Conservation (phyloP, 768 basidiomycete species). For the Phylloporus sp. region DNA sequence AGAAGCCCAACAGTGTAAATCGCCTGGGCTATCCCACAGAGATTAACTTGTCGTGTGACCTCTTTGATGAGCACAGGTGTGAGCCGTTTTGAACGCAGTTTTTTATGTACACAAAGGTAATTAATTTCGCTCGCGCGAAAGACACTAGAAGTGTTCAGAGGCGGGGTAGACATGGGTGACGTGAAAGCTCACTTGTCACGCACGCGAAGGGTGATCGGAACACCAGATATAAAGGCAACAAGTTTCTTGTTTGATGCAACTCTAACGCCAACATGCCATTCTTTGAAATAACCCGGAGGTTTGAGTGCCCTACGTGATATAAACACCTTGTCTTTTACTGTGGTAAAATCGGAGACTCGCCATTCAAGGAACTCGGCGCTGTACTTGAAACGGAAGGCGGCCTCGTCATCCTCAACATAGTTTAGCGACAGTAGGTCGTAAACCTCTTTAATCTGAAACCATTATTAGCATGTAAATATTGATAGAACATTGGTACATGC, state of each 20-base stretch:
- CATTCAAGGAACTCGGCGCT: conserved; percentile 91
- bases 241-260: conserved; percentile 88
- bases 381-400: conserved; percentile 96
- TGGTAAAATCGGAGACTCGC: conserved; percentile 37
- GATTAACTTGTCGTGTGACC: conserved; percentile 87
- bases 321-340: not conserved
- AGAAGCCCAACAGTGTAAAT: conserved; percentile 95
- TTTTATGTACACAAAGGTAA: conserved; percentile 97
- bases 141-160: conserved; percentile 39
- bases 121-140: conserved; percentile 89
- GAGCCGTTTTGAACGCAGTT: conserved; percentile 89
- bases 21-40: conserved; percentile 91
- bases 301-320: conserved; percentile 71
- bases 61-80: conserved; percentile 98
- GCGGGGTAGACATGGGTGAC: not conserved
- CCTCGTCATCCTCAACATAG: conserved; percentile 96
- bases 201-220: conserved; percentile 83
- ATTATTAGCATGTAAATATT: conserved; percentile 1
- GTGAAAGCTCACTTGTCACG: conserved; percentile 63
- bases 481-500: conserved; percentile 33
- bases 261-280: conserved; percentile 96
- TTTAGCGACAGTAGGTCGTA: conserved; percentile 88
- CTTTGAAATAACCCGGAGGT: conserved; percentile 87
- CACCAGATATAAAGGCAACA: conserved; percentile 94
- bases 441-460: conserved; percentile 75